phyloP scores from a whole-genome alignment of 2,329 filamentous ascomycete genomes.

The Exophiala dermatitidis region DNA sequence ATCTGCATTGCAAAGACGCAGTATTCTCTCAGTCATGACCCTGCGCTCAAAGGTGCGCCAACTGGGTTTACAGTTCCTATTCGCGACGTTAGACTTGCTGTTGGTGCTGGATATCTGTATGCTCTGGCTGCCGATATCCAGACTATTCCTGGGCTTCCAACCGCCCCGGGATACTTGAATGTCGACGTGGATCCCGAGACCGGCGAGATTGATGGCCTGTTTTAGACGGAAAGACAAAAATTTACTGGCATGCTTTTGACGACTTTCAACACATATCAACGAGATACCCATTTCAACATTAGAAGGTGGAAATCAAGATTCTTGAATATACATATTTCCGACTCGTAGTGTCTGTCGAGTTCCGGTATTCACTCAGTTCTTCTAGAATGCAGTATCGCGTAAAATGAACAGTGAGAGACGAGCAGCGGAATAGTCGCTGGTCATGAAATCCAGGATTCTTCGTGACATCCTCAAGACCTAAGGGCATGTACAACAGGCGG shows the following conservation, averaged over 20 bases:
- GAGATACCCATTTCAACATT: constrained; percentile 10
- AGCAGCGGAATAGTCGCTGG: too few relatives aligned
- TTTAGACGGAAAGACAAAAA: constrained; percentile 45
- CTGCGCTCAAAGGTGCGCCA: constrained; percentile 87
- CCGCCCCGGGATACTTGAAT: constrained; percentile 90
- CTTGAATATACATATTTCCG: neutral
- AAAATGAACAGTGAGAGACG: too few relatives aligned
- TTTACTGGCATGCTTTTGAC: neutral
- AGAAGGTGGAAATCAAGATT: neutral
- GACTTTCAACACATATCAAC: constrained; percentile 4
- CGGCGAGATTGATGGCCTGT: constrained; percentile 81
- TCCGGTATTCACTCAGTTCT: too few relatives aligned
- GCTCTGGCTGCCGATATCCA: constrained; percentile 95
- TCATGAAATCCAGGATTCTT: too few relatives aligned
- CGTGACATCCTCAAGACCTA: too few relatives aligned
- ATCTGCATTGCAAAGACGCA: constrained; percentile 98
- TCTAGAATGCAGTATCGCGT: too few relatives aligned
- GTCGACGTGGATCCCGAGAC: constrained; percentile 76
- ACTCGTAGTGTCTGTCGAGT: neutral
- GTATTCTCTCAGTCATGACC: constrained; percentile 90
- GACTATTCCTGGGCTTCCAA: constrained; percentile 92
- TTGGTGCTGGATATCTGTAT: constrained; percentile 90
- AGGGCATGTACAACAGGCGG: too few relatives aligned
- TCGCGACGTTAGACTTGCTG: constrained; percentile 85
- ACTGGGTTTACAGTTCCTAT: constrained; percentile 93